A percentile compares a stretch with the other conserved stretches of the same genome.
These are phyloP conservation scores for Apiotrichum akiyoshidainum DNA, from an alignment of 1,284 basidiomycete genomes.

Conservation along the genomic window DNA sequence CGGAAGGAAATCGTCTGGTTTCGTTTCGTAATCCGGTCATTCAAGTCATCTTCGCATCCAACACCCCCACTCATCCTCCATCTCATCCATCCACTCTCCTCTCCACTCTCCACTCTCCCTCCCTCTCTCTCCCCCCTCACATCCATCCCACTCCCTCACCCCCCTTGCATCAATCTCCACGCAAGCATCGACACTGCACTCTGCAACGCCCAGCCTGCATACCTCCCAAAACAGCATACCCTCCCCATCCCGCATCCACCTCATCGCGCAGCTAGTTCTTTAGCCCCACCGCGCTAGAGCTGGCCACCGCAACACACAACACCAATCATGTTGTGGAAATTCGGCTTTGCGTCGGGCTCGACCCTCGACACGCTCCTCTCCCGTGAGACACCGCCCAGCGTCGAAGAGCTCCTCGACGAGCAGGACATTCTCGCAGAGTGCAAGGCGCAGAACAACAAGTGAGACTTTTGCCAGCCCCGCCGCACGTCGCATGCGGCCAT, in stretches of 20 bases:
- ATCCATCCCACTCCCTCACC: background rate
- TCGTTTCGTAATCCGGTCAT: no score
- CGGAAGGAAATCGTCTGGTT: no score
- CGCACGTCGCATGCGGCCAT: no score
- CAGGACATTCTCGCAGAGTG: constrained; percentile 91
- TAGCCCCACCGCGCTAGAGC: background rate
- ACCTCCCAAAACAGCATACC: background rate
- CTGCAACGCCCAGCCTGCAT: no score
- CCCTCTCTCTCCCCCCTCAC: background rate
- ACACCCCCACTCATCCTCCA: background rate
- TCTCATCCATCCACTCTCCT: background rate
- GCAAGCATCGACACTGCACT: no score
- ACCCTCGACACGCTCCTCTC: constrained; percentile 47
- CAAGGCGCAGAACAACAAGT: constrained; percentile 81
- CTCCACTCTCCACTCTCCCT: background rate
- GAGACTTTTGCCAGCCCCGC: constrained; percentile 13
- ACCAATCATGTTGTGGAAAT: constrained; percentile 48
- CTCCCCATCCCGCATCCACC: background rate
- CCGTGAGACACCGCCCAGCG: constrained; percentile 51
- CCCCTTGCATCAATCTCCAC: background rate
- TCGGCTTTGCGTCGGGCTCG: constrained; percentile 47
- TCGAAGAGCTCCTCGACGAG: constrained; percentile 91
- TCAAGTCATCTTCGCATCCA: background rate
- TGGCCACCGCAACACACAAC: background rate
- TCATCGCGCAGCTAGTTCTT: background rate